These are phyloP conservation scores for Metarhizium anisopliae DNA, from an alignment of 2,329 filamentous ascomycete species.

Conservation along the genomic window DNA sequence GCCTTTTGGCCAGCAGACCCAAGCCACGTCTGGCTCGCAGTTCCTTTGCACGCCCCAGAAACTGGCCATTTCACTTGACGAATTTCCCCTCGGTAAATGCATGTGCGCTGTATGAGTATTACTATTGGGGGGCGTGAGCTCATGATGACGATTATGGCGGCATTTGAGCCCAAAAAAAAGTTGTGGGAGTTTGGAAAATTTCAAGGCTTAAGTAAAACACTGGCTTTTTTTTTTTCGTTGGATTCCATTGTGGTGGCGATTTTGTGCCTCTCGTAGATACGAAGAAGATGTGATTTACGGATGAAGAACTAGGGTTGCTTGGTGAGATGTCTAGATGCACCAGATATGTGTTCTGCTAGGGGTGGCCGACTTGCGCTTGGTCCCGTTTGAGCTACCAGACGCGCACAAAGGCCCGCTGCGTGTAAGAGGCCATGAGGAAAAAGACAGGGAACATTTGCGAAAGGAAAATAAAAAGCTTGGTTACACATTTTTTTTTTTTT, in stretches of 20 bases:
- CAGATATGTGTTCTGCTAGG: too few species aligned
- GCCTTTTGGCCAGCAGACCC: conserved; percentile 1
- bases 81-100: background rate
- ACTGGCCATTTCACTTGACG: background rate
- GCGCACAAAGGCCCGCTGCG: too few species aligned
- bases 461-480: too few species aligned
- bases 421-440: too few species aligned
- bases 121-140: too few species aligned
- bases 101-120: background rate
- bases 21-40: background rate
- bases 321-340: background rate
- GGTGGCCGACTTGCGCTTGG: background rate
- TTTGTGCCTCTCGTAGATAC: background rate
- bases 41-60: background rate
- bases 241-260: background rate
- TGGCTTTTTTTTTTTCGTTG: background rate
- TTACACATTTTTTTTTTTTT: too few species aligned
- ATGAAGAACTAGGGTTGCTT: background rate
- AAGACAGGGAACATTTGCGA: too few species aligned
- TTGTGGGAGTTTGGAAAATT: too few species aligned
- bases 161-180: too few species aligned
- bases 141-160: too few species aligned
- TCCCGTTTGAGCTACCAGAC: background rate
- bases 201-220: too few species aligned
- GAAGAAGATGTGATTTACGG: too few species aligned